Base-by-base conservation (phyloP, 768 basidiomycete species). In the Termitomyces heimii region DNA sequence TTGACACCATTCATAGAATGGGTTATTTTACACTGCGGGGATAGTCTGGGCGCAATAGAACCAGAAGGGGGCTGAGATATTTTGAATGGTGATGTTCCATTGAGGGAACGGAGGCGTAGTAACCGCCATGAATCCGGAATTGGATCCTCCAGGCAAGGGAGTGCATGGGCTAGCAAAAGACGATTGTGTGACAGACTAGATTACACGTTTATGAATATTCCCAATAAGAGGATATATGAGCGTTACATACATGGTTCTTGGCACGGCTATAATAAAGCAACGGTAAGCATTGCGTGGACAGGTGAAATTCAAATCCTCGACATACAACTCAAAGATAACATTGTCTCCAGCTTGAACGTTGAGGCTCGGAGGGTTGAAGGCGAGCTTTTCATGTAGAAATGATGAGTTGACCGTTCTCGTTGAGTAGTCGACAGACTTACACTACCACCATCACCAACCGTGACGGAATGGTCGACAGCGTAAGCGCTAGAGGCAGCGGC, bases 141-240 rank as follows among this genome's bases (percentile, higher is more conserved):
- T 73, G 46, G 78, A 66, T 40, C 80, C 81, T 24, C 60, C 69
- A 28, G 70, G 71, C 60, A 72, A 60, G 56, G 68, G 62, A 3
- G 65, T 60, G 67, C 85, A 87, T 24, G 85, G 85, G 47, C 57
- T 62, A 39, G 76, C 71, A 61, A 87, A 86, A 40, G 80, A 79
- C 10, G 83, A 85, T 67, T 85, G 82, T 6, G 83, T 84, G 47
- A 82, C 79, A 20, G 82, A 77, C 80, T 84, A 62, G 43, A 29
- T 54, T 29, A 12, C 28, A 43, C 44, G 26, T 48, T 26, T 31
- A 14, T 55, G 10, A 12, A 49, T 9, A 29, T 46, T 42, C 28
- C 13, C 20, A 24, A 13, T 8, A n/a, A 26, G 47, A 34, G 26
- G 10, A 18, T 16, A 4, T 40, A 40, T n/a, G 3, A 28, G 56